A percentile compares a stretch with the other conserved stretches of the same genome.
These are phyloP conservation scores for Candida pseudoglaebosa DNA, from an alignment of 805 yeast genomes.

Conservation along the genomic window DNA sequence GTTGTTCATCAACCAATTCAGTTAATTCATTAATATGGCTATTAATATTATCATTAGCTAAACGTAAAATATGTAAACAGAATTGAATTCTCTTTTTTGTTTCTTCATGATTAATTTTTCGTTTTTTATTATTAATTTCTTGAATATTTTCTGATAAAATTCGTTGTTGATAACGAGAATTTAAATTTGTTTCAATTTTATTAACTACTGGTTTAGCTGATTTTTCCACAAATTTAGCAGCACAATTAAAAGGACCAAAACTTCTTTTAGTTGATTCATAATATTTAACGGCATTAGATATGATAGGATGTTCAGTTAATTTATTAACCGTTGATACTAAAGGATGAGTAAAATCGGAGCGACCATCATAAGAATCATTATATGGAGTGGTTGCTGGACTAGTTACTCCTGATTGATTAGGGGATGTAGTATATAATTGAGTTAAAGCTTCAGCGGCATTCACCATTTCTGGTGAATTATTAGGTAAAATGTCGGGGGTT, in stretches of 20 bases:
- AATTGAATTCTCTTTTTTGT: conserved; percentile 73
- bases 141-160: conserved; percentile 16
- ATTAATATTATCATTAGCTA: conserved; percentile 76
- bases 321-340: conserved; percentile 34
- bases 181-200: conserved; percentile 44
- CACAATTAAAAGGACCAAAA: conserved; percentile 51
- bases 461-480: conserved; percentile 21
- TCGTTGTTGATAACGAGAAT: conserved; percentile 33
- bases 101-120: conserved; percentile 33
- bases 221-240: conserved; percentile 56
- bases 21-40: conserved; percentile 64
- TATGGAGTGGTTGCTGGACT: conserved; percentile 10
- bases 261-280: conserved; percentile 44
- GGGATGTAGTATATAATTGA: conserved; percentile 23
- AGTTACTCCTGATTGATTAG: conserved; percentile 7
- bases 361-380: not conserved
- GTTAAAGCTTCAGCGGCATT: conserved; percentile 42
- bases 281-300: conserved; percentile 46
- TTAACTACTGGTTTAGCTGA: conserved; percentile 53
- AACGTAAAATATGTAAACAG: conserved; percentile 70
- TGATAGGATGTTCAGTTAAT: conserved; percentile 39
- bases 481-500: not conserved
- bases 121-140: conserved; percentile 7
- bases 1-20: conserved; percentile 44
- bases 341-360: conserved; percentile 26